These are phyloP conservation scores for Apium graveolens DNA, from an alignment of 129 eudicot species.

Conservation along the genomic window DNA sequence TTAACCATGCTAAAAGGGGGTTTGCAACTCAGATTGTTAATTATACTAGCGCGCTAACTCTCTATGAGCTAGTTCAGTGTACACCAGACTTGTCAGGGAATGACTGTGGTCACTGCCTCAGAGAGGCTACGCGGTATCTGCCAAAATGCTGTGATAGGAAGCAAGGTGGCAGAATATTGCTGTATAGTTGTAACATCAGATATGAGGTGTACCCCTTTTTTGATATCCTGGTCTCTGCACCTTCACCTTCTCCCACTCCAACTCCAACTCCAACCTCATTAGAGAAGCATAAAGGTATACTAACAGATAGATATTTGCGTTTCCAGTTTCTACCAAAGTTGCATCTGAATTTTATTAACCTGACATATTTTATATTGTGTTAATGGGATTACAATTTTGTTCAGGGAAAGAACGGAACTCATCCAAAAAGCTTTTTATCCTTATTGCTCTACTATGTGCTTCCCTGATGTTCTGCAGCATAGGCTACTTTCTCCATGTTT, in stretches of 20 bases:
- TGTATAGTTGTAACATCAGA: slow-evolving; percentile 20
- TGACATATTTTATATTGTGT: background rate
- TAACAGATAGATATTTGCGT: background rate
- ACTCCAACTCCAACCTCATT: background rate
- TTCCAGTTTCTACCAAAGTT: background rate
- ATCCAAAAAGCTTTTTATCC: background rate
- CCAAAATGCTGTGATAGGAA: slow-evolving; percentile 1
- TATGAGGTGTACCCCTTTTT: slow-evolving; percentile 27
- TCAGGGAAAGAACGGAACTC: slow-evolving; percentile 15
- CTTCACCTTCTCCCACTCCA: slow-evolving; percentile 5
- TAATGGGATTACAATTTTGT: background rate
- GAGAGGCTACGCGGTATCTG: background rate
- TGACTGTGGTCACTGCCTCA: slow-evolving; percentile 17
- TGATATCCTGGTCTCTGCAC: background rate
- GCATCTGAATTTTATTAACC: background rate
- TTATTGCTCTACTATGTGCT: background rate
- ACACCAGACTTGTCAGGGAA: slow-evolving; percentile 4
- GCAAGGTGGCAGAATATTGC: slow-evolving; percentile 17
- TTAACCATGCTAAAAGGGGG: background rate
- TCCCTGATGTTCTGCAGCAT: background rate
- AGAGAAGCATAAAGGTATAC: background rate
- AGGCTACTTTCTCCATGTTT: background rate
- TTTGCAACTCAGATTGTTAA: slow-evolving; percentile 3
- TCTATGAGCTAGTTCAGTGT: slow-evolving; percentile 11
- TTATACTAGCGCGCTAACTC: background rate